These are phyloP conservation scores for Trichophyton verrucosum DNA, from an alignment of 2,329 filamentous ascomycete genomes.

Conservation along the genomic window DNA sequence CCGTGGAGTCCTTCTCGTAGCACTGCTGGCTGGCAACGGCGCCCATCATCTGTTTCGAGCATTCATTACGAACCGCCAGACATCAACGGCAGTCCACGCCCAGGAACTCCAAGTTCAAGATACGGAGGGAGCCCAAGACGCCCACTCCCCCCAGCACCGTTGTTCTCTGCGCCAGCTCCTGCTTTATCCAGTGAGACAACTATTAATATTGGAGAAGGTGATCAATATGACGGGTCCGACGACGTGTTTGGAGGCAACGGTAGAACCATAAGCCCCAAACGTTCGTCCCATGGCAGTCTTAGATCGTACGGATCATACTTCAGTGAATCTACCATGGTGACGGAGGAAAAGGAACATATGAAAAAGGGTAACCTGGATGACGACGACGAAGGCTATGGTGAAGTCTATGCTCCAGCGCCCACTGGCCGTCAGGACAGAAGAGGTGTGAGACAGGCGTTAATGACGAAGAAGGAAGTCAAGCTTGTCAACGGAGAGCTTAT, in stretches of 20 bases:
- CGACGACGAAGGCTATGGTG: slow-evolving; percentile 44
- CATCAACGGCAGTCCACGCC: slow-evolving; percentile 76
- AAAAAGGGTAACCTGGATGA: slow-evolving; percentile 36
- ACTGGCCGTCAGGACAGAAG: slow-evolving; percentile 75
- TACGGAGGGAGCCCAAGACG: slow-evolving; percentile 81
- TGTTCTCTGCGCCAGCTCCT: slow-evolving; percentile 52
- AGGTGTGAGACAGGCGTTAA: slow-evolving; percentile 74
- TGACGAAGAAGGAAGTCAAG: slow-evolving; percentile 85
- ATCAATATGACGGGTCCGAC: slow-evolving; percentile 48
- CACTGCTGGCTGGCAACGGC: slow-evolving; percentile 52
- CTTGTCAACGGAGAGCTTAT: slow-evolving; percentile 97
- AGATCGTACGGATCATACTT: slow-evolving; percentile 53
- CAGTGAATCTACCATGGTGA: slow-evolving; percentile 47
- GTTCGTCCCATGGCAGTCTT: slow-evolving; percentile 43
- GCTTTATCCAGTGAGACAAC: slow-evolving; percentile 30
- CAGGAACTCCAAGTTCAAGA: slow-evolving; percentile 76
- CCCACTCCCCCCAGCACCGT: slow-evolving; percentile 74
- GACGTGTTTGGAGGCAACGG: slow-evolving; percentile 56
- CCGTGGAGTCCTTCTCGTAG: slow-evolving; percentile 45
- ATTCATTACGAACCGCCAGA: slow-evolving; percentile 75
- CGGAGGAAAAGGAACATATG: slow-evolving; percentile 39
- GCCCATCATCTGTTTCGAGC: slow-evolving; percentile 50
- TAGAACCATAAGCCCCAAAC: slow-evolving; percentile 37
- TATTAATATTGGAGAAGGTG: slow-evolving; percentile 39
- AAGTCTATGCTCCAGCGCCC: slow-evolving; percentile 69